Evolutionary conservation across 2,329 filamentous ascomycete species (phyloP).

Genomic region (Akanthomyces lecanii): DNA sequence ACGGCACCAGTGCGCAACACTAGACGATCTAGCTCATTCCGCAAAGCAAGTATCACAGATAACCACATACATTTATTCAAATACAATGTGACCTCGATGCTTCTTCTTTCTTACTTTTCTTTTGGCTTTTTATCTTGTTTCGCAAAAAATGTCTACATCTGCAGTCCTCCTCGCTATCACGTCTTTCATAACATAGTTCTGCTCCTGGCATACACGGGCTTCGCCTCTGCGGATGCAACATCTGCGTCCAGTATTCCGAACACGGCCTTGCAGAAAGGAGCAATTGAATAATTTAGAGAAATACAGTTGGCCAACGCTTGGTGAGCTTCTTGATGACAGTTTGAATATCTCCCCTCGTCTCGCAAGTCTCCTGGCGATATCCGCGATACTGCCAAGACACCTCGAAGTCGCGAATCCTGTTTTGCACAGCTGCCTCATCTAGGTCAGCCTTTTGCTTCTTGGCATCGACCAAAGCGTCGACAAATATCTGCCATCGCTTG

Average conservation of each 20-base stretch:
- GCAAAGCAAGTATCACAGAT: no score
- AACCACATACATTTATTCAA: no score
- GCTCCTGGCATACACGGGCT: neutral
- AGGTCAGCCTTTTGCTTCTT: neutral
- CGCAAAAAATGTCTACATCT: no score
- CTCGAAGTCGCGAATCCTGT: neutral
- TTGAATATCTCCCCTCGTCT: neutral
- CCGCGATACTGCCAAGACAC: neutral
- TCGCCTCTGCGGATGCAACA: no score
- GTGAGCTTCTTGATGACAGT: neutral
- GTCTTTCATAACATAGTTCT: neutral
- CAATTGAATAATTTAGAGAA: neutral
- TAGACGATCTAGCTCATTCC: no score
- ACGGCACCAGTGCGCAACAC: no score
- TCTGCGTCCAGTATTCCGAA: no score
- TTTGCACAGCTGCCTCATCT: neutral
- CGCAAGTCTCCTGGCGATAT: neutral
- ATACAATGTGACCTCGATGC: no score
- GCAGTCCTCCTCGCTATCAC: no score
- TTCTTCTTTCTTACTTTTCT: no score
- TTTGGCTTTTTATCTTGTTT: no score
- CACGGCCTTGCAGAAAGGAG: no score
- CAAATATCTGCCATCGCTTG: slow-evolving; percentile 43
- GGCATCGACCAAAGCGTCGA: slow-evolving; percentile 33
- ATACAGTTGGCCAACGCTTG: neutral